phyloP scores from a whole-genome alignment of 148 eudicot genomes.

The Rhododendron williamsianum region DNA sequence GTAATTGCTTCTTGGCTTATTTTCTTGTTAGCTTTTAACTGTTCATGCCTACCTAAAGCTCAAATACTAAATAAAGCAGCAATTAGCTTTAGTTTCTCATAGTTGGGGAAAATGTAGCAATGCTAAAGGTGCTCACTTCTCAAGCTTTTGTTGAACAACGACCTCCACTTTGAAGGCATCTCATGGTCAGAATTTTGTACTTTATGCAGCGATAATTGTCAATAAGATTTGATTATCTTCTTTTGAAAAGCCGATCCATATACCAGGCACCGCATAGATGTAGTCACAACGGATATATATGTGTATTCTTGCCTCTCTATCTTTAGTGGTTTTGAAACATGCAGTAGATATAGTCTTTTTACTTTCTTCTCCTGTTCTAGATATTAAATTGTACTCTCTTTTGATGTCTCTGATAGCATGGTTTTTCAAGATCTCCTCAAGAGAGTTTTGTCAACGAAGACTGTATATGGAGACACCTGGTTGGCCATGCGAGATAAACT shows the following conservation, averaged over 20 bases:
- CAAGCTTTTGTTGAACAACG: neutral
- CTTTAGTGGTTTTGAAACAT: neutral
- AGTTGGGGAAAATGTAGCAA: neutral
- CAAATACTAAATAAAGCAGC: neutral
- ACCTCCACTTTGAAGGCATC: neutral
- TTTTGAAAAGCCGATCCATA: neutral
- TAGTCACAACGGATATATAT: neutral
- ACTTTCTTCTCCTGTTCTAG: constrained; percentile 8
- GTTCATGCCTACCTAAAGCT: neutral
- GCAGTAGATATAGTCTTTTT: constrained; percentile 2
- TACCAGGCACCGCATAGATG: neutral
- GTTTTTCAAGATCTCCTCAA: constrained; percentile 77
- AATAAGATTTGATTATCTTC: neutral
- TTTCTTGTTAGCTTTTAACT: neutral
- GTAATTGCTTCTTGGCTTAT: neutral
- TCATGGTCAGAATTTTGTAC: neutral
- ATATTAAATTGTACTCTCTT: constrained; percentile 22
- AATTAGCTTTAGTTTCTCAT: neutral
- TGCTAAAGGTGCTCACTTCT: neutral
- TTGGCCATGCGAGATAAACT: constrained; percentile 47
- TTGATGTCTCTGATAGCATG: constrained; percentile 49
- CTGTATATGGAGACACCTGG: constrained; percentile 55
- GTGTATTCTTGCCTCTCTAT: neutral
- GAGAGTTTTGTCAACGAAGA: constrained; percentile 51
- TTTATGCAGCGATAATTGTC: neutral